These are phyloP conservation scores for Blastocystis sp. DNA, from an alignment of 352 stramenopile genomes.

Conservation along the genomic window DNA sequence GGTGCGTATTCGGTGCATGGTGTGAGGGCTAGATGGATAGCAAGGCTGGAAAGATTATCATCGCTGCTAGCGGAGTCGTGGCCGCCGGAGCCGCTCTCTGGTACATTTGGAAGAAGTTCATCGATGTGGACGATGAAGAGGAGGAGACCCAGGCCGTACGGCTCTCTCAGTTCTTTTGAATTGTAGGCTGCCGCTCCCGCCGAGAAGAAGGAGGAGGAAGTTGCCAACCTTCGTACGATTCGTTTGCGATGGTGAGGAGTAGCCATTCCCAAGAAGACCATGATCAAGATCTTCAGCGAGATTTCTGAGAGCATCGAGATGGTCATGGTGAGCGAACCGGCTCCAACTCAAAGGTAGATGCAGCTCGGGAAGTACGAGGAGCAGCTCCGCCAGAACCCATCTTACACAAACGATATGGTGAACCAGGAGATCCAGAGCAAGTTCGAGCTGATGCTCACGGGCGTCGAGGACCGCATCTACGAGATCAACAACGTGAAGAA, in stretches of 20 bases:
- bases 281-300: conserved; percentile 66
- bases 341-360: neutral
- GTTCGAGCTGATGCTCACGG: conserved; percentile 50
- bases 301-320: conserved; percentile 65
- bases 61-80: conserved; percentile 33
- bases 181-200: neutral
- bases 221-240: conserved; percentile 36
- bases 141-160: conserved; percentile 40
- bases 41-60: conserved; percentile 62
- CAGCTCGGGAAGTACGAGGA: conserved; percentile 66
- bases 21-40: conserved; percentile 62
- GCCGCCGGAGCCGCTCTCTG: conserved; percentile 28
- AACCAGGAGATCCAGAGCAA: conserved; percentile 57
- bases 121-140: conserved; percentile 60
- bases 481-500: conserved; percentile 61
- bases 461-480: conserved; percentile 47
- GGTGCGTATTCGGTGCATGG: neutral
- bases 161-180: neutral
- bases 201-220: conserved; percentile 52
- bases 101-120: conserved; percentile 62
- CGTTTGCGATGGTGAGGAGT: neutral
- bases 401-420: conserved; percentile 56
- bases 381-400: conserved; percentile 52
- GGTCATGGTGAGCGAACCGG: conserved; percentile 18
- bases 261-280: conserved; percentile 63